Evolutionary conservation across 306 rosid species (phyloP), one percentile per base, ranked within the genome.

Genomic region (Canavalia gladiata): DNA sequence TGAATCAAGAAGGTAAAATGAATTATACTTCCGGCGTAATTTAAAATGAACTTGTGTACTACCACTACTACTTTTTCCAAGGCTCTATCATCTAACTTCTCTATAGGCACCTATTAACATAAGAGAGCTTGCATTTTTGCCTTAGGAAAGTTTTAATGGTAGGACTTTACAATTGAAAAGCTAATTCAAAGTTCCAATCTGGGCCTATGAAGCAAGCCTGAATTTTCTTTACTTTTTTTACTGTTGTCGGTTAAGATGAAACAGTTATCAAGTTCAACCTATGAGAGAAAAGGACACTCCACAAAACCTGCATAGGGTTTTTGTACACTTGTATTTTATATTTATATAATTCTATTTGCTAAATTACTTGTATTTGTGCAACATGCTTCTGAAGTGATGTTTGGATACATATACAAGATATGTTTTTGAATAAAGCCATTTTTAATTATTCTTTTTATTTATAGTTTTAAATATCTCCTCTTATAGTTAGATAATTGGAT

Each of bases 321-420:
- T 77, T 37, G 11, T 6, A 34, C 7, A 46, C 62, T 7, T 62
- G 55, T 30, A 46, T 60, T 75, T 60, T 43, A 34, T 68, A 13
- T 9, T 34, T 35, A n/a, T 55, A 8, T 42, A 3, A 0, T 58
- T 58, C 1, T 58, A 33, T 8, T 59, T 59, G 42, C 42, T 10
- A 31, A 30, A 59, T 59, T 59, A 31, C 42, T 31, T 59, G 9
- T 55, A 42, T 18, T 9, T n/a, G 34, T 69, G 6, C 25, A 10
- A 41, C 72, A 37, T 59, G 29, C 35, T 35, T 59, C 50, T 71
- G 18, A 80, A 57, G 28, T 79, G 43, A 45, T 33, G 18, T 45
- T 69, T 18, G 62, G 29, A 56, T 67, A n/a, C 68, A 12, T 42
- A 29, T 42, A 41, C 3, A 43, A 25, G 68, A 68, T 67, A 33